Evolutionary conservation across 768 basidiomycete species (phyloP).

Genomic region (Suillus placidus): DNA sequence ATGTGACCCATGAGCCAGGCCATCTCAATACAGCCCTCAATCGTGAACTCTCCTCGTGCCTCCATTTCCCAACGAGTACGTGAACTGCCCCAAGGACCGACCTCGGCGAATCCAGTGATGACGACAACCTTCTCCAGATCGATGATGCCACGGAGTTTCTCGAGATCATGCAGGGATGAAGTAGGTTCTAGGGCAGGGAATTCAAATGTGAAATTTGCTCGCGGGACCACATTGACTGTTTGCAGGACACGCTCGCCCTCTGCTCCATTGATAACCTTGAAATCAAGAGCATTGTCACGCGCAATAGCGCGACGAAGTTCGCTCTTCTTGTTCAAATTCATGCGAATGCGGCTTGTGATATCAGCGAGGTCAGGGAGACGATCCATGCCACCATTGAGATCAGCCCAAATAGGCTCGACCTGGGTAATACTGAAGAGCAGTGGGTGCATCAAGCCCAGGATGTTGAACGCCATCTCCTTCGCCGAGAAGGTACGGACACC

Average conservation of each 20-base stretch:
- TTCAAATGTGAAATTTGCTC: slow-evolving; percentile 96
- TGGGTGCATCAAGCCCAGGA: slow-evolving; percentile 98
- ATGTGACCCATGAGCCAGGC: slow-evolving; percentile 99
- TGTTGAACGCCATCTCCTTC: slow-evolving; percentile 99
- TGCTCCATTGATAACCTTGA: slow-evolving; percentile 85
- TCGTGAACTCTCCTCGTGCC: slow-evolving; percentile 93
- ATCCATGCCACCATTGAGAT: slow-evolving; percentile 98
- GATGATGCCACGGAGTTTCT: slow-evolving; percentile 81
- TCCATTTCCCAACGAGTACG: slow-evolving; percentile 99
- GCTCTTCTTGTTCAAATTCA: slow-evolving; percentile 79
- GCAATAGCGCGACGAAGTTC: slow-evolving; percentile 92
- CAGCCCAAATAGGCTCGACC: slow-evolving; percentile 99
- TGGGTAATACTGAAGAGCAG: slow-evolving; percentile 99
- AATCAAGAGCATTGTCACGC: slow-evolving; percentile 94
- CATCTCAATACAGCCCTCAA: slow-evolving; percentile 99
- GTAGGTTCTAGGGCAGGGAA: slow-evolving; percentile 84
- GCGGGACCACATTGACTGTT: slow-evolving; percentile 89
- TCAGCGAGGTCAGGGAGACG: slow-evolving; percentile 94
- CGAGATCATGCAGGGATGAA: slow-evolving; percentile 72
- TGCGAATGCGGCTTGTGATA: slow-evolving; percentile 85
- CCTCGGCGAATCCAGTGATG: slow-evolving; percentile 95
- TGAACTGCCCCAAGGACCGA: slow-evolving; percentile 97
- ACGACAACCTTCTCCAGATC: slow-evolving; percentile 97
- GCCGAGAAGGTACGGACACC: slow-evolving; percentile 98
- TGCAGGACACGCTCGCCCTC: slow-evolving; percentile 93